These are phyloP conservation scores for Chlamydomonas sp. DNA, from an alignment of 139 green algal species.

Conservation along the genomic window DNA sequence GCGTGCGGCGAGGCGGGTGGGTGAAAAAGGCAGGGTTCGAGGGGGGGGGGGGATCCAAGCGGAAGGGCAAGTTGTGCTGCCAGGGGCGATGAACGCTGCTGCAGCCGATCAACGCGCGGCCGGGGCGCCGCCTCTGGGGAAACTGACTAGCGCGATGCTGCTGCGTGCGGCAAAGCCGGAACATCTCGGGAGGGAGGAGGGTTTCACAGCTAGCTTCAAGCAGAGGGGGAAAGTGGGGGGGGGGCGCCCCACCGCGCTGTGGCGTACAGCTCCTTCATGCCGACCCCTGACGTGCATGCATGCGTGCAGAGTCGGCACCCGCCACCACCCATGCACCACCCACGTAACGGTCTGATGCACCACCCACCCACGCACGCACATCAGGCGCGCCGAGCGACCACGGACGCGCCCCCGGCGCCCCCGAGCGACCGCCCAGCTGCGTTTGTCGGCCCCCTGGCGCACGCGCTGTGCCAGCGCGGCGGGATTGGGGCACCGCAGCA, in stretches of 20 bases:
- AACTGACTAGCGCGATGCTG: too few species aligned
- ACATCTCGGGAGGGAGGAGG: too few species aligned
- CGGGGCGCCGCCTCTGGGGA: not conserved
- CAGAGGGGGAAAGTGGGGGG: too few species aligned
- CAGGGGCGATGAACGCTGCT: not conserved
- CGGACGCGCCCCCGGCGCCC: too few species aligned
- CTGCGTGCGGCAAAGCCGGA: too few species aligned
- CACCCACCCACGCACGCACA: too few species aligned
- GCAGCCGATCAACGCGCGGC: not conserved
- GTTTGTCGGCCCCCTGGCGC: constrained; percentile 3
- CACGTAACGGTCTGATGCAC: too few species aligned
- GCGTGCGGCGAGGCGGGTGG: not conserved
- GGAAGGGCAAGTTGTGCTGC: not conserved
- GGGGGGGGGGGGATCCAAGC: not conserved
- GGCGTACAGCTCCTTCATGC: too few species aligned
- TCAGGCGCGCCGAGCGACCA: too few species aligned
- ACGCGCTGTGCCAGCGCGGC: not conserved
- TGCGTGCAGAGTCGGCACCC: not conserved
- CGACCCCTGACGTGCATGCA: not conserved
- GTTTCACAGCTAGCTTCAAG: too few species aligned
- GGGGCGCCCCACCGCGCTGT: too few species aligned
- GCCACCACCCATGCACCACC: too few species aligned
- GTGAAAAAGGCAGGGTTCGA: not conserved
- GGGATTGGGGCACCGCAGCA: not conserved
- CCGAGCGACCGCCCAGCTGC: not conserved